These are phyloP conservation scores for Cercospora sesami DNA, from an alignment of 2,329 filamentous ascomycete genomes.

Conservation along the genomic window DNA sequence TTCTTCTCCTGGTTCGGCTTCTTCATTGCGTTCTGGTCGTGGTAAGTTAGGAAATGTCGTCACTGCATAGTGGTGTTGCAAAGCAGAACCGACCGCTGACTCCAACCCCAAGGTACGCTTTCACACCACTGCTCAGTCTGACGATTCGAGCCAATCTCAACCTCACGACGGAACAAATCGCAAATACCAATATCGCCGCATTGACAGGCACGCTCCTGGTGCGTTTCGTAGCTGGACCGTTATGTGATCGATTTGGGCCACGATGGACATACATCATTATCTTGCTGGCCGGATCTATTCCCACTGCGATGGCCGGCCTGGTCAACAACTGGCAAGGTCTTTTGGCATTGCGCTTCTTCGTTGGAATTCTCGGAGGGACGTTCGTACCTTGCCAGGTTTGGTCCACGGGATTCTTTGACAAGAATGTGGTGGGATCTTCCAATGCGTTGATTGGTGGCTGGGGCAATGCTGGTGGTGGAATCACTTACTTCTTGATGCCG, in stretches of 20 bases:
- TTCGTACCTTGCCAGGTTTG: conserved; percentile 89
- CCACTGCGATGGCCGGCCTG: conserved; percentile 78
- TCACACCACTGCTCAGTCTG: conserved; percentile 75
- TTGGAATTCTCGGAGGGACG: conserved; percentile 72
- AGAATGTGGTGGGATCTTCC: conserved; percentile 83
- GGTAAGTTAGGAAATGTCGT: conserved; percentile 43
- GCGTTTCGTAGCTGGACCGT: conserved; percentile 72
- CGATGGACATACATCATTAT: conserved; percentile 73
- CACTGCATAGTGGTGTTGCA: neutral
- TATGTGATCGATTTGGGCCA: conserved; percentile 80
- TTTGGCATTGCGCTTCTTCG: conserved; percentile 72
- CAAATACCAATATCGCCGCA: conserved; percentile 88
- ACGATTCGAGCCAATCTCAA: conserved; percentile 78
- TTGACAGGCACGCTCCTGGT: conserved; percentile 73
- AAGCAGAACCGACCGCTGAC: neutral
- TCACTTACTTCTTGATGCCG: conserved; percentile 93
- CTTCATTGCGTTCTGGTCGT: conserved; percentile 84
- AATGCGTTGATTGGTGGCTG: conserved; percentile 81
- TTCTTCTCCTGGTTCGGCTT: conserved; percentile 87
- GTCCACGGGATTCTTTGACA: conserved; percentile 90
- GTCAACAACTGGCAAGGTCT: conserved; percentile 66
- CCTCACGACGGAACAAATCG: conserved; percentile 68
- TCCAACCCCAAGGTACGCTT: conserved; percentile 66
- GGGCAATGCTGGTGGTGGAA: conserved; percentile 83
- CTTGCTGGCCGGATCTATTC: conserved; percentile 72